Evolutionary conservation across 108 stramenopile species (phyloP), one percentile per base, ranked within the genome.

Genomic region (Skeletonema grethae): DNA sequence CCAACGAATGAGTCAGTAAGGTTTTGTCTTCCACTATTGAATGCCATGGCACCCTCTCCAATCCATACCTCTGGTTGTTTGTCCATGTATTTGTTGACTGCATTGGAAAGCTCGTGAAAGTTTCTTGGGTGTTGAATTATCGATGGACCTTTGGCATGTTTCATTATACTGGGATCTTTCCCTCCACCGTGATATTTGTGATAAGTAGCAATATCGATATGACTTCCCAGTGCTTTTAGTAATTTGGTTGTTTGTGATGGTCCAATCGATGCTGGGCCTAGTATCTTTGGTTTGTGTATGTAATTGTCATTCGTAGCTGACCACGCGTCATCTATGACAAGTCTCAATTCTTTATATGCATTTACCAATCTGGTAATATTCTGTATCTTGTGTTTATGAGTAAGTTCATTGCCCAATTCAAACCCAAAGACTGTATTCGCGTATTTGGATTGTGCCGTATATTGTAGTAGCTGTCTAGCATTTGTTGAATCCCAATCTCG

Each of bases 121-220:
- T 67, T 68, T 10, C 35, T 25, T 16, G 73, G 73, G 62, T 73
- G 77, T 13, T 31, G n/a, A 30, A 70, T 58, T 13, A 67, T 70
- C 3, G 65, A 50, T 11, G 77, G 36, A 7, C 55, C 2, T 15
- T 36, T 35, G 8, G 73, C 77, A 28, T 57, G 20, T 12, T 18
- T 31, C 2, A 24, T 45, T 3, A 78, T 22, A 16, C 25, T 16
- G 7, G 72, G 39, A 22, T 75, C 67, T 30, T 78, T 75, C 13
- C 77, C 77, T 3, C 67, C 65, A 7, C 77, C 77, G 6, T 75
- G 77, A 59, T 78, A 78, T 55, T 78, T 78, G 66, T 78, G 77
- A 30, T 78, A 78, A 1, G 72, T 74, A 61, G 65, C 72, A 38
- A 78, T 61, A 32, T 78, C 72, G 10, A 78, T 35, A 20, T 74